Evolutionary conservation across 352 stramenopile genomes (phyloP).

Genomic region (Globisporangium nodosum): DNA sequence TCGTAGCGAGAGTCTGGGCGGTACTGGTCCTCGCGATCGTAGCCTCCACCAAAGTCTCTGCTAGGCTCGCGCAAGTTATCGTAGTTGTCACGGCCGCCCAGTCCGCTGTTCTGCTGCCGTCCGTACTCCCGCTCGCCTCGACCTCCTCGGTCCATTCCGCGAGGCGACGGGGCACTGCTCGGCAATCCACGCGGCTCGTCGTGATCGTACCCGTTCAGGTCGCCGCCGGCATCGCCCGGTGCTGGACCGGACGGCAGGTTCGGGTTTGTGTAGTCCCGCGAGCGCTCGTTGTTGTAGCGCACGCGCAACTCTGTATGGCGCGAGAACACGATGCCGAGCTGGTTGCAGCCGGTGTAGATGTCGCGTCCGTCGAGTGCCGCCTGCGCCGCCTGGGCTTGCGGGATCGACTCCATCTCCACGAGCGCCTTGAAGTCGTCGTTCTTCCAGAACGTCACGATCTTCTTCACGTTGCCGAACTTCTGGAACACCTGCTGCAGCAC

Average conservation of each 20-base stretch:
- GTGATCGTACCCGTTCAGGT: neutral
- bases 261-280: conserved; percentile 70
- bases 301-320: conserved; percentile 62
- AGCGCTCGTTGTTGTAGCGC: conserved; percentile 73
- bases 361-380: conserved; percentile 68
- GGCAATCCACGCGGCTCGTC: neutral
- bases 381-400: conserved; percentile 67
- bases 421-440: conserved; percentile 79
- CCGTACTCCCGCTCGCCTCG: neutral
- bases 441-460: conserved; percentile 82
- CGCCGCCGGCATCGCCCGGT: neutral
- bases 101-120: neutral
- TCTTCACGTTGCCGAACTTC: conserved; percentile 80
- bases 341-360: conserved; percentile 85
- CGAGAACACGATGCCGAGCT: conserved; percentile 75
- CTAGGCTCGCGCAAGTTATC: conserved; percentile 1
- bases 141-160: neutral
- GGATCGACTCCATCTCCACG: conserved; percentile 71
- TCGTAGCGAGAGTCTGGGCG: conserved; percentile 8
- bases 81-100: conserved; percentile 2
- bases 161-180: neutral
- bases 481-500: conserved; percentile 81
- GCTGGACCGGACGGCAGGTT: conserved; percentile 44
- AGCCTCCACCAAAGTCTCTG: neutral
- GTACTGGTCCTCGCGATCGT: conserved; percentile 15